phyloP scores from a whole-genome alignment of 768 basidiomycete species.

The Porpolomopsis calyptriformis region DNA sequence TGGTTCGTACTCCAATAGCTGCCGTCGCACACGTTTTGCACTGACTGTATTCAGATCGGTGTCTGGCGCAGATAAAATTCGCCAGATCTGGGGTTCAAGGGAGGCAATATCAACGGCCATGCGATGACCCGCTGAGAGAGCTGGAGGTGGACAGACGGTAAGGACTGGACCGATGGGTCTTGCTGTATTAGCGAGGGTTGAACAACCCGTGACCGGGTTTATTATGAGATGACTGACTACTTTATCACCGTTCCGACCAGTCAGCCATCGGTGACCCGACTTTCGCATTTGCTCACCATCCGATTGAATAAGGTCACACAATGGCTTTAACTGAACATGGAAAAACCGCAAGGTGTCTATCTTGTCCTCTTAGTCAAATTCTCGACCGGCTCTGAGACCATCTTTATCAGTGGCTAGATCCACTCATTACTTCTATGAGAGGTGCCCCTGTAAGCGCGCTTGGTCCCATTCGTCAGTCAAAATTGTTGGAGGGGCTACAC shows the following conservation, averaged over 20 bases:
- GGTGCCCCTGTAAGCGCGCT: neutral
- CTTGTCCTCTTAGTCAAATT: too few species aligned
- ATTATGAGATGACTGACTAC: too few species aligned
- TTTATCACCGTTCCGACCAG: too few species aligned
- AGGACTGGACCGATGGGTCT: slow-evolving; percentile 6
- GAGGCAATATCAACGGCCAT: slow-evolving; percentile 46
- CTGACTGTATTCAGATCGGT: slow-evolving; percentile 72
- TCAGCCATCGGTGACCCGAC: too few species aligned
- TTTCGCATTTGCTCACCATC: too few species aligned
- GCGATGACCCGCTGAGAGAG: neutral
- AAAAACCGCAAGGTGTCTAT: too few species aligned
- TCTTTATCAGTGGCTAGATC: neutral
- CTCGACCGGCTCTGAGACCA: neutral
- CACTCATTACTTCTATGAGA: neutral
- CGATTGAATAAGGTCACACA: too few species aligned
- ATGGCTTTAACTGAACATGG: too few species aligned
- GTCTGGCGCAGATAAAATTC: slow-evolving; percentile 66
- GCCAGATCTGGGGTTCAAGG: slow-evolving; percentile 51
- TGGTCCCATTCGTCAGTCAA: neutral
- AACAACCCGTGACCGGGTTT: too few species aligned
- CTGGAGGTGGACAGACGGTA: neutral
- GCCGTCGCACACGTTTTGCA: slow-evolving; percentile 81
- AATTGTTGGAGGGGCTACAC: neutral
- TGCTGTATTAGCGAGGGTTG: too few species aligned
- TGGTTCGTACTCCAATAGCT: slow-evolving; percentile 44